phyloP scores from a whole-genome alignment of 2,329 filamentous ascomycete genomes.

The Aspergillus sp. region DNA sequence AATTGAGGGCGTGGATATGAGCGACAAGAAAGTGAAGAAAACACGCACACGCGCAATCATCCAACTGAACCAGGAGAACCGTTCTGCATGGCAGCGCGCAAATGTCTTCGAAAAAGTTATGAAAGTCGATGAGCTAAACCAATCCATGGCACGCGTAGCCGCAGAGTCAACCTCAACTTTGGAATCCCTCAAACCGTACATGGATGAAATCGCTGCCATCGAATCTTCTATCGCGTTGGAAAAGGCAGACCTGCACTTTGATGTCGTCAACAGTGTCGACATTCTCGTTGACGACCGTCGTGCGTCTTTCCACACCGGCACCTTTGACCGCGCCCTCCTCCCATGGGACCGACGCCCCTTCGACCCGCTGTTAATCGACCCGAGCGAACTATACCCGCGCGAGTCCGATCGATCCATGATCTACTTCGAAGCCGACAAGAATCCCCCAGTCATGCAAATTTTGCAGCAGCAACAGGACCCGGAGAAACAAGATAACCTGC shows the following conservation, averaged over 20 bases:
- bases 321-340: constrained; percentile 46
- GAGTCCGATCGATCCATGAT: constrained; percentile 23
- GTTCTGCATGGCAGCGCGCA: constrained; percentile 10
- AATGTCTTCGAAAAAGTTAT: constrained; percentile 5
- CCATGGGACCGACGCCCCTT: constrained; percentile 62
- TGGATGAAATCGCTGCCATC: constrained; percentile 13
- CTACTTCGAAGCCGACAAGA: constrained; percentile 27
- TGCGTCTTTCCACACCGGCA: constrained; percentile 18
- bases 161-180: constrained; percentile 14
- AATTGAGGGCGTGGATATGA: constrained; percentile 5
- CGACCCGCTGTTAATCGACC: constrained; percentile 56
- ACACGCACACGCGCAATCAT: constrained; percentile 6
- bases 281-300: constrained; percentile 48
- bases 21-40: constrained; percentile 12
- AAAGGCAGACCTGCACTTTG: constrained; percentile 18
- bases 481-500: constrained; percentile 9
- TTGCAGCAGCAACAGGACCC: constrained; percentile 11
- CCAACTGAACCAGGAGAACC: constrained; percentile 22
- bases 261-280: constrained; percentile 27
- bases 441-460: constrained; percentile 15
- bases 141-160: constrained; percentile 17
- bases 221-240: constrained; percentile 5
- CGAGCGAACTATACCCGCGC: constrained; percentile 60
- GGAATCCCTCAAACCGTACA: constrained; percentile 14
- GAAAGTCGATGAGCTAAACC: constrained; percentile 22